phyloP scores from a whole-genome alignment of 2,329 filamentous ascomycete genomes.

The Paramyrothecium roridum region DNA sequence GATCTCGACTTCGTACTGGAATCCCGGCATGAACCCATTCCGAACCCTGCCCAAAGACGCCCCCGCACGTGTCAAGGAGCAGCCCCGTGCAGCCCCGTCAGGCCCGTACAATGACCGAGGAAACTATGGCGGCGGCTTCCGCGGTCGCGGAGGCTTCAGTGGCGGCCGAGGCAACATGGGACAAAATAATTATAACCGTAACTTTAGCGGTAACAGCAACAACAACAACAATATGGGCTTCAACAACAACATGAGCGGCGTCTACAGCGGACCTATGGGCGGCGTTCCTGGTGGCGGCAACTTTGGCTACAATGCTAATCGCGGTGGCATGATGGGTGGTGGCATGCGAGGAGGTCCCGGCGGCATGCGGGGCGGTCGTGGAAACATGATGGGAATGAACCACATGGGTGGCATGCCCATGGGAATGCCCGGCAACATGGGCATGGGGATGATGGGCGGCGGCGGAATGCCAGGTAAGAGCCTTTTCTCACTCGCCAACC shows the following conservation, averaged over 20 bases:
- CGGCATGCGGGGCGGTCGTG: conserved; percentile 43
- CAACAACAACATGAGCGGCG: conserved; percentile 42
- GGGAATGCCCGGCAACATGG: conserved; percentile 59
- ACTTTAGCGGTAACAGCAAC: conserved; percentile 35
- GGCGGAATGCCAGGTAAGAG: conserved; percentile 34
- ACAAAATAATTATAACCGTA: conserved; percentile 39
- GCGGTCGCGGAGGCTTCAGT: conserved; percentile 48
- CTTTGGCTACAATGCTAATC: conserved; percentile 47
- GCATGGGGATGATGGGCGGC: conserved; percentile 54
- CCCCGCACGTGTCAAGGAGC: conserved; percentile 59
- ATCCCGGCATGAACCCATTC: conserved; percentile 79
- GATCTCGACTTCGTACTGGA: conserved; percentile 71
- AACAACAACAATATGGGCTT: conserved; percentile 43
- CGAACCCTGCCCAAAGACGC: conserved; percentile 87
- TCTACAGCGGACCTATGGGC: conserved; percentile 48
- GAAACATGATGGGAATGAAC: conserved; percentile 48
- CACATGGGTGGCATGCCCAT: conserved; percentile 45
- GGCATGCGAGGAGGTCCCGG: conserved; percentile 47
- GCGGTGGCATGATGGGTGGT: conserved; percentile 43
- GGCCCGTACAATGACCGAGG: conserved; percentile 47
- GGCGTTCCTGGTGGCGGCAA: conserved; percentile 46
- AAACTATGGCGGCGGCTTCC: conserved; percentile 50
- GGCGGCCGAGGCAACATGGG: conserved; percentile 45
- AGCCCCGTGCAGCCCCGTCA: conserved; percentile 50
- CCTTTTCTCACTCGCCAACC: background rate